Percentiles rank a stretch among this genome's conserved stretches.
These are phyloP conservation scores for Picochlorum sp. DNA, from an alignment of 139 green algal species.

Conservation along the genomic window DNA sequence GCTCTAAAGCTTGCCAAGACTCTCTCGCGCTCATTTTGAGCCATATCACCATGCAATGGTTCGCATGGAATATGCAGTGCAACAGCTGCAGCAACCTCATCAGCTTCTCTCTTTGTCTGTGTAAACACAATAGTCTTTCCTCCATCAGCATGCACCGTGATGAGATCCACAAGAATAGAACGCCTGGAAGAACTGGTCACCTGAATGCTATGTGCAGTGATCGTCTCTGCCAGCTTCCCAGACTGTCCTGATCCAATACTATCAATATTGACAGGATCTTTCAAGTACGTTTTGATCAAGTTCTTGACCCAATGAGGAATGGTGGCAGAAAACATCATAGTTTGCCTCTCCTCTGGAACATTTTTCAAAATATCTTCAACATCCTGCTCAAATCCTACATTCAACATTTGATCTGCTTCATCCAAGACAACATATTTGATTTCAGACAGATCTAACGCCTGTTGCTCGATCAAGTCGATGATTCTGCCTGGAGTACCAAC, in stretches of 20 bases:
- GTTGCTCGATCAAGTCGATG: constrained; percentile 90
- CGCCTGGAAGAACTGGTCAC: constrained; percentile 28
- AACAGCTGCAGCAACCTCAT: constrained; percentile 62
- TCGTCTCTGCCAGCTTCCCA: constrained; percentile 68
- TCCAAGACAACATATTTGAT: constrained; percentile 88
- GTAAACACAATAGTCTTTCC: constrained; percentile 79
- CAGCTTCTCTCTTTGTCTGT: constrained; percentile 78
- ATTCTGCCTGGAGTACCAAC: constrained; percentile 94
- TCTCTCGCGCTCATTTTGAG: constrained; percentile 41
- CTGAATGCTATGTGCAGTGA: constrained; percentile 40
- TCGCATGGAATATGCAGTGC: constrained; percentile 31
- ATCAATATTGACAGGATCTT: constrained; percentile 81
- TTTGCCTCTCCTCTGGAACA: constrained; percentile 75
- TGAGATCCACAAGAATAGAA: constrained; percentile 73
- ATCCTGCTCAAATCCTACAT: constrained; percentile 96
- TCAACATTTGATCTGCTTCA: constrained; percentile 97
- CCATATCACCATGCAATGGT: constrained; percentile 64
- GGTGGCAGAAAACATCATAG: constrained; percentile 94
- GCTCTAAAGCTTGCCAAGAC: constrained; percentile 78
- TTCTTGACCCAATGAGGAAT: constrained; percentile 93
- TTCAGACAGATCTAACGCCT: constrained; percentile 55
- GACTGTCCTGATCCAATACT: constrained; percentile 78
- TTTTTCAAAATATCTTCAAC: constrained; percentile 87
- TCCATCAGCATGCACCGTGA: constrained; percentile 67
- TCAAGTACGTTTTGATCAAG: constrained; percentile 64